A percentile compares a stretch with the other conserved stretches of the same genome.
phyloP scores from a whole-genome alignment of 345 rosid genomes.

The Boechera retrofracta region DNA sequence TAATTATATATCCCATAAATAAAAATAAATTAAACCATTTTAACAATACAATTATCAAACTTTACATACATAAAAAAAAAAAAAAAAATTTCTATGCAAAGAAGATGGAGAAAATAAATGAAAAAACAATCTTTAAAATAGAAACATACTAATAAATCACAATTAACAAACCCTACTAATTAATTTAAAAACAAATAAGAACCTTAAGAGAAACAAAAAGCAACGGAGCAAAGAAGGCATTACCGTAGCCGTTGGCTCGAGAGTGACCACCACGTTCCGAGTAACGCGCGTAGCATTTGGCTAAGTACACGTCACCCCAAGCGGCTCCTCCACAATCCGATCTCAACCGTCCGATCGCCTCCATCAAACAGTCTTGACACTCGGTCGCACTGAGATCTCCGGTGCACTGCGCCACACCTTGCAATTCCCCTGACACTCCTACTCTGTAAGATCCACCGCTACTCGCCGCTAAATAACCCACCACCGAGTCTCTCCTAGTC shows the following conservation, averaged over 20 bases:
- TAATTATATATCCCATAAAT: slow-evolving; percentile 1
- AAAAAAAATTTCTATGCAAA: neutral
- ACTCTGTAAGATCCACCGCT: slow-evolving; percentile 59
- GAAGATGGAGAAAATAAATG: neutral
- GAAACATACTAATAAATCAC: neutral
- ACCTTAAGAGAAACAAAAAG: slow-evolving; percentile 7
- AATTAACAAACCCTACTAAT: neutral
- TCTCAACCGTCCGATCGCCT: slow-evolving; percentile 69
- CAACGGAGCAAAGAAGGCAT: neutral
- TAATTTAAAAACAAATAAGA: neutral
- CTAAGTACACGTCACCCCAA: slow-evolving; percentile 85
- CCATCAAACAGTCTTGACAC: slow-evolving; percentile 89
- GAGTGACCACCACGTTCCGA: slow-evolving; percentile 62
- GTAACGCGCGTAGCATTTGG: slow-evolving; percentile 85
- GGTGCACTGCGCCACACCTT: slow-evolving; percentile 78
- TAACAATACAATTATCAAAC: neutral
- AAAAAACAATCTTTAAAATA: neutral
- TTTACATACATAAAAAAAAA: neutral
- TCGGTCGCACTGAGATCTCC: slow-evolving; percentile 70
- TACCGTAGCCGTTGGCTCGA: slow-evolving; percentile 42
- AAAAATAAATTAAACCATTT: slow-evolving; percentile 1
- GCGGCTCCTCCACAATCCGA: slow-evolving; percentile 60
- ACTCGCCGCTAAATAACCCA: slow-evolving; percentile 54
- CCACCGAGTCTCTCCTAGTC: slow-evolving; percentile 60
- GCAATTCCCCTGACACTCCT: slow-evolving; percentile 56